Evolutionary conservation across 345 rosid genomes (phyloP), one percentile per base, ranked within the genome.

Genomic region (Citrus reticulata): DNA sequence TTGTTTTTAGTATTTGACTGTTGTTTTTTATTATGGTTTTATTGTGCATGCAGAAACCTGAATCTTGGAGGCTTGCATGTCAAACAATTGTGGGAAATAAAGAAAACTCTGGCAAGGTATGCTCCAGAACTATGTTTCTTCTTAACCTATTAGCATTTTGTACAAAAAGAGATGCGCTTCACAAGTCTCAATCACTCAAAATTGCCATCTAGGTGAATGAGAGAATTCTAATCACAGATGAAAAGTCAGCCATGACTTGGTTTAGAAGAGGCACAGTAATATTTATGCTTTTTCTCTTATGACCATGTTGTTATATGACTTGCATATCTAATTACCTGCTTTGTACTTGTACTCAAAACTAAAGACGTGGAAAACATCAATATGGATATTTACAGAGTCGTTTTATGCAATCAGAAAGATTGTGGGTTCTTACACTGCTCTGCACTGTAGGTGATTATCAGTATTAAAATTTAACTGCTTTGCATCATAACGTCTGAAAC

Each of bases 21-120:
- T 19, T 29, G 60, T 76, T 2, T 22, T 71, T 11, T 46, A 46
- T 46, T 11, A 46, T 13, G 51, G 0, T 46, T 0, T 46, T 46
- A 46, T 13, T 54, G 58, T 54, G 58, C 7, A 54, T 65, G 68
- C 89, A 90, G 94, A 92, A 89, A 86, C 97, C 94, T 9, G 95
- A 94, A 80, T 86, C 98, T 10, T 94, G 98, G 95, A 90, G 97
- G 75, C 93, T 94, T 61, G 91, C 97, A 17, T 94, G 98, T 83
- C 95, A 91, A 76, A 94, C 94, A n/a, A 94, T 92, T 51, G 97
- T 94, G 46, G 98, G 97, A 79, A 88, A 94, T 79, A 90, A 94
- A 81, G 89, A 91, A 76, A 92, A 92, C 81, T 86, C 92, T 16
- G 98, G 98, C 81, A 91, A 92, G 97, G 95, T 92, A 86, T 51